A percentile compares a stretch with the other conserved stretches of the same genome.
These are phyloP conservation scores for Kregervanrija delftensis DNA, from an alignment of 805 yeast genomes.

Conservation along the genomic window DNA sequence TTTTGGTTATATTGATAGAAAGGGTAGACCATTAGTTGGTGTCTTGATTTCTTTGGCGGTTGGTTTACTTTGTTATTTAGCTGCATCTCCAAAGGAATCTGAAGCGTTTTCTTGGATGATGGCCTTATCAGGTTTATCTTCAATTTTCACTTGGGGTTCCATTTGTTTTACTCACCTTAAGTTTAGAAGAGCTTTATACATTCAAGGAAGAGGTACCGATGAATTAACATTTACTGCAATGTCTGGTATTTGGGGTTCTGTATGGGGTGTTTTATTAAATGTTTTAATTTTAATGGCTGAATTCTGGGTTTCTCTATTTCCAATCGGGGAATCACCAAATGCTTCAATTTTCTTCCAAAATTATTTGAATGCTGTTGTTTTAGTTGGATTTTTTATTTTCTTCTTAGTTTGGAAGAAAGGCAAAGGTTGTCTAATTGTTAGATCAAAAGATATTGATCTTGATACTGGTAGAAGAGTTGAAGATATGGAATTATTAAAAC, in stretches of 20 bases:
- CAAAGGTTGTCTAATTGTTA: constrained; percentile 38
- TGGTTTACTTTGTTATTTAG: constrained; percentile 56
- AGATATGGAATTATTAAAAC: constrained; percentile 49
- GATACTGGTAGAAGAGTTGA: constrained; percentile 58
- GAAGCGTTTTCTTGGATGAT: constrained; percentile 68
- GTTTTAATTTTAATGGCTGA: constrained; percentile 61
- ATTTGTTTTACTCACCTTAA: constrained; percentile 63
- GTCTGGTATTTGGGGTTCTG: constrained; percentile 63
- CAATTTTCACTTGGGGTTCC: constrained; percentile 77
- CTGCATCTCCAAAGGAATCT: constrained; percentile 50
- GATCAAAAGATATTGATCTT: constrained; percentile 46
- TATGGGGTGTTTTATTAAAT: constrained; percentile 52
- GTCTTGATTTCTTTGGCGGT: constrained; percentile 45
- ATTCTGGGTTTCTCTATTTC: constrained; percentile 79
- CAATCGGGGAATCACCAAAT: constrained; percentile 45
- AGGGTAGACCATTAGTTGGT: constrained; percentile 74
- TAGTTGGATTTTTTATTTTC: constrained; percentile 39
- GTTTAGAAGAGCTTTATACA: constrained; percentile 58
- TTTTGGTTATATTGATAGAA: constrained; percentile 64
- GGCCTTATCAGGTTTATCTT: constrained; percentile 70
- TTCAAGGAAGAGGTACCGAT: constrained; percentile 60
- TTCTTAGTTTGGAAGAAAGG: constrained; percentile 31
- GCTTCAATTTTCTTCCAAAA: constrained; percentile 57
- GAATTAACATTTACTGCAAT: constrained; percentile 65
- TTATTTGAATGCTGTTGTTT: constrained; percentile 59